Conservation (phyloP, 805 yeast species). For the Barnettozyma californica region DNA sequence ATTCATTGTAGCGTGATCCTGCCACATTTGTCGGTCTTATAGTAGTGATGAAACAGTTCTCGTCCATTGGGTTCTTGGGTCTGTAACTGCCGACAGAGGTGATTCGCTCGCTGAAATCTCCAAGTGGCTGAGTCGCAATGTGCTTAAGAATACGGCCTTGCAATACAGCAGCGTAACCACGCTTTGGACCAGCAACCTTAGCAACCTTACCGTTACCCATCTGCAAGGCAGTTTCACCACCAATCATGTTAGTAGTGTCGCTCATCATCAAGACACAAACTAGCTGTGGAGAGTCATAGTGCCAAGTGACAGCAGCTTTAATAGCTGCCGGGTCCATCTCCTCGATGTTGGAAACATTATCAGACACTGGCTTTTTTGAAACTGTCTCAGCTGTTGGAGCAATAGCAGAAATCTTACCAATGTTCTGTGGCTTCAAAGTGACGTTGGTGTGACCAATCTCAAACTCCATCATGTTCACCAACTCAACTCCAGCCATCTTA, state of each 20-base stretch:
- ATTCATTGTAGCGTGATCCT: constrained; percentile 33
- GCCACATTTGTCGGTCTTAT: constrained; percentile 35
- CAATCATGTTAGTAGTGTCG: constrained; percentile 52
- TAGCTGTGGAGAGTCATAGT: constrained; percentile 56
- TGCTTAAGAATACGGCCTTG: constrained; percentile 44
- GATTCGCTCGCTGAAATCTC: constrained; percentile 34
- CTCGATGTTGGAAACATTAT: constrained; percentile 2
- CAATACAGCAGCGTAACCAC: constrained; percentile 45
- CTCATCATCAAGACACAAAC: constrained; percentile 61
- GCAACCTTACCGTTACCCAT: constrained; percentile 24
- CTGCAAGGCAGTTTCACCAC: constrained; percentile 54
- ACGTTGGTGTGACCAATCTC: constrained; percentile 52
- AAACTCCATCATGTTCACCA: constrained; percentile 33
- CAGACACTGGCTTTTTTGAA: neutral
- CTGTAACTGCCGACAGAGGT: constrained; percentile 38
- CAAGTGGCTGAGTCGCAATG: constrained; percentile 41
- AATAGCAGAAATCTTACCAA: constrained; percentile 8
- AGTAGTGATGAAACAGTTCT: constrained; percentile 37
- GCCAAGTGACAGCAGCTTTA: constrained; percentile 60
- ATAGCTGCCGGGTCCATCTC: constrained; percentile 22
- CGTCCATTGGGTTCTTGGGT: constrained; percentile 33
- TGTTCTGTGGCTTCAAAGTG: constrained; percentile 32
- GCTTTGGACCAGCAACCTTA: constrained; percentile 35
- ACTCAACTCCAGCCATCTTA: constrained; percentile 43
- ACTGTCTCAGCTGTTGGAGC: neutral